Evolutionary conservation across 352 stramenopile genomes (phyloP), one percentile per base, ranked within the genome.

Genomic region (Phytopythium delawarense): DNA sequence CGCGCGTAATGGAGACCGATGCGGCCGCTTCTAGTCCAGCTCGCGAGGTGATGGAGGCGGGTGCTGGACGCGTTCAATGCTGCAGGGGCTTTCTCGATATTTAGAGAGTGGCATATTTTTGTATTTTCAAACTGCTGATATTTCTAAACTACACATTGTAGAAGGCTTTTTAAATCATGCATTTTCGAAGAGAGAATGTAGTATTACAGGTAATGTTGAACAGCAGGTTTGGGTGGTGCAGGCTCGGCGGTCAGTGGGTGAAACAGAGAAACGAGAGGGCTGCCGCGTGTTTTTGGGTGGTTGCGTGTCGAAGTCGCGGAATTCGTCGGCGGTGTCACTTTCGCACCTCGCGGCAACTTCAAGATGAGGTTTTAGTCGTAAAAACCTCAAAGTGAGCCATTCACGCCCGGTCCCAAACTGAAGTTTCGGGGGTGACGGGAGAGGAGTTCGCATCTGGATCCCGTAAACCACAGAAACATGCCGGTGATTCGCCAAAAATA

Each of bases 291-390:
- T 15, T 50, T 55, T 55, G 49, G 23, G 51, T 44, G 13, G 42
- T 57, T 59, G 15, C 16, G 25, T 52, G 20, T 50, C 51, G 21
- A 70, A 71, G 57, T 64, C 28, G 46, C 49, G 64, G 73, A 30
- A 12, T 69, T 82, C 62, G 78, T 90, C 80, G 76, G 7, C 76
- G 44, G 53, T 72, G 80, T 90, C 80, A 90, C 65, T 59, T 71
- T 66, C 57, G 49, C 30, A 78, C 58, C 75, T 83, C 66, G 59
- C 35, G 45, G 9, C 55, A 84, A 81, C 76, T 87, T 88, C 78
- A 89, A 88, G 40, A 42, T 56, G 65, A 70, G 42, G 71, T 71
- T 62, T 57, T 56, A 5, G 13, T 39, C 13, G 23, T 46, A 54
- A 46, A 46, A 59, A 32, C 67, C 65, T 63, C 42, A 45, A 58